A percentile compares a stretch with the other conserved stretches of the same genome.
phyloP scores from a whole-genome alignment of 345 rosid genomes.

The Salix caprea region DNA sequence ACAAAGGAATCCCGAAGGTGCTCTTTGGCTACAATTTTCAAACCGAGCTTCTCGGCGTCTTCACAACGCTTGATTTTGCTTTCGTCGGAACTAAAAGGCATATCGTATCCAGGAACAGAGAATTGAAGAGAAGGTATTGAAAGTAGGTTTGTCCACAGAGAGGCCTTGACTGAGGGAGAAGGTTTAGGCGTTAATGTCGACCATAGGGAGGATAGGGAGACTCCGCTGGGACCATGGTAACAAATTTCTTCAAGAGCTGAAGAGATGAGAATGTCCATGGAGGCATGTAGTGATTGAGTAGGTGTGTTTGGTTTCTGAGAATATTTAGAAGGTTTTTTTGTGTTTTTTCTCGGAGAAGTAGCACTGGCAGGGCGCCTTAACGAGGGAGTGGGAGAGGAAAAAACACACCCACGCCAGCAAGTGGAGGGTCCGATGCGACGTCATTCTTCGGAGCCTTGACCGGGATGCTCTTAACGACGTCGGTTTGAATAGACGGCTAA shows the following conservation, averaged over 20 bases:
- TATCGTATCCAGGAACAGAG: slow-evolving; percentile 19
- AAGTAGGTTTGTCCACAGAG: slow-evolving; percentile 56
- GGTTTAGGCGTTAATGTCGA: slow-evolving; percentile 14
- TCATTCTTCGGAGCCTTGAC: not conserved
- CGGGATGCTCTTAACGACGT: not conserved
- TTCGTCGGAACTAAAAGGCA: slow-evolving; percentile 23
- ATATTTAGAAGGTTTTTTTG: not conserved
- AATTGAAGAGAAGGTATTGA: slow-evolving; percentile 50
- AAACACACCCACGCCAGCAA: not conserved
- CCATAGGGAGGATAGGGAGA: slow-evolving; percentile 23
- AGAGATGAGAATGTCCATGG: slow-evolving; percentile 54
- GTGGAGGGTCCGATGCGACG: not conserved
- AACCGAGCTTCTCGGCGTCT: slow-evolving; percentile 43
- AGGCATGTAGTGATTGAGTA: not conserved
- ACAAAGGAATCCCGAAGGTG: slow-evolving; percentile 59
- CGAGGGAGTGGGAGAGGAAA: not conserved
- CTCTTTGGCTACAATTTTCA: slow-evolving; percentile 50
- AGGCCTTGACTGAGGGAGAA: slow-evolving; percentile 26
- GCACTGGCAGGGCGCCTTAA: not conserved
- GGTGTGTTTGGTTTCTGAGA: not conserved
- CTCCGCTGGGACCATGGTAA: slow-evolving; percentile 44
- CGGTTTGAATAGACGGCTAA: not conserved
- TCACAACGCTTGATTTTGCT: slow-evolving; percentile 43
- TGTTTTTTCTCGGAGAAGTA: not conserved
- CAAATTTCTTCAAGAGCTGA: slow-evolving; percentile 66